Conservation (phyloP, 2,329 filamentous ascomycete species). For the Verticillium zaregamsianum region DNA sequence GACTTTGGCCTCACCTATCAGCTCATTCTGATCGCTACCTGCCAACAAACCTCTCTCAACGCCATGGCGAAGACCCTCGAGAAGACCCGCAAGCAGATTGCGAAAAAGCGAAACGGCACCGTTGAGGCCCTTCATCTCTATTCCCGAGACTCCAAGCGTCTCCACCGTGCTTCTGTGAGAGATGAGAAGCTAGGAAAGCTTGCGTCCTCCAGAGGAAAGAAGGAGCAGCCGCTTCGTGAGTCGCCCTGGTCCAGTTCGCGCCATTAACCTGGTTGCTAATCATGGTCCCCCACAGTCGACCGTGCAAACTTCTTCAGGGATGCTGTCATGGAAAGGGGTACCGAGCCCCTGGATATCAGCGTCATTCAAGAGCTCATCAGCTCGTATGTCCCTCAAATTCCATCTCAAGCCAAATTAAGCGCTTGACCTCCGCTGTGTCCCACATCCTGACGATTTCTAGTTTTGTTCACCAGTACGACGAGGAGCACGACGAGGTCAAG, state of each 20-base stretch:
- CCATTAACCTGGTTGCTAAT: not conserved
- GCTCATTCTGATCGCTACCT: not conserved
- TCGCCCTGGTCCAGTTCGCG: slow-evolving; percentile 2
- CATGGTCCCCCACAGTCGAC: slow-evolving; percentile 19
- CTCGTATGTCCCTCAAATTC: slow-evolving; percentile 40
- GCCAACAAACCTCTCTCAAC: not conserved
- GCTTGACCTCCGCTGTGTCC: not conserved
- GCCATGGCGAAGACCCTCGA: slow-evolving; percentile 72
- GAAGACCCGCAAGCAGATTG: slow-evolving; percentile 85
- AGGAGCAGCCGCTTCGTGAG: slow-evolving; percentile 70
- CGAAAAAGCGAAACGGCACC: slow-evolving; percentile 76
- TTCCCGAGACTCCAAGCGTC: slow-evolving; percentile 77
- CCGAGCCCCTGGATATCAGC: slow-evolving; percentile 46
- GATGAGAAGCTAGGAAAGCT: slow-evolving; percentile 79
- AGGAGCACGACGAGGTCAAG: slow-evolving; percentile 63
- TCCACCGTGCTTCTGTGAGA: slow-evolving; percentile 74
- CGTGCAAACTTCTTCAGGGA: slow-evolving; percentile 64
- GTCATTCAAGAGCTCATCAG: slow-evolving; percentile 59
- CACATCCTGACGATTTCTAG: slow-evolving; percentile 34
- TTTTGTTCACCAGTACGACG: slow-evolving; percentile 65
- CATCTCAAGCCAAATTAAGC: not conserved
- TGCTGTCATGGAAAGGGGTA: slow-evolving; percentile 48
- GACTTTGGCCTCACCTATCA: not conserved
- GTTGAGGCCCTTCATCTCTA: slow-evolving; percentile 78
- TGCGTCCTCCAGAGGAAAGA: slow-evolving; percentile 64